These are phyloP conservation scores for Populus trichocarpa DNA, from an alignment of 441 rosid genomes.

Conservation along the genomic window DNA sequence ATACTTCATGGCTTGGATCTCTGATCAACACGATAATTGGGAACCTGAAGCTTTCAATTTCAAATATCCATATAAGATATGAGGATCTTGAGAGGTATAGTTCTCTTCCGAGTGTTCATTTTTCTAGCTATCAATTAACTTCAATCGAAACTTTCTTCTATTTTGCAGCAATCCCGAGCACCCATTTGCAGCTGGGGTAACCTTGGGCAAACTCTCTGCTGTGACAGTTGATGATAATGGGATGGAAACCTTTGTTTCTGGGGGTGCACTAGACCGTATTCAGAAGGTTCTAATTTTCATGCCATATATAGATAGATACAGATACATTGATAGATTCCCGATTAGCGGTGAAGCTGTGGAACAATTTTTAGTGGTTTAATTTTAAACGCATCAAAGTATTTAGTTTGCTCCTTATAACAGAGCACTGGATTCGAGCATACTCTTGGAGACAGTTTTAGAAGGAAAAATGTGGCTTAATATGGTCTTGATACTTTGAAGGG, in stretches of 20 bases:
- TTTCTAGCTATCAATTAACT: not conserved
- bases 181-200: slow-evolving; percentile 89
- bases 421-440: not conserved
- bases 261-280: slow-evolving; percentile 67
- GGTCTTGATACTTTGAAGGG: not conserved
- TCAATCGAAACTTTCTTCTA: slow-evolving; percentile 16
- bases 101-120: not conserved
- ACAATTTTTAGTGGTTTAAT: not conserved
- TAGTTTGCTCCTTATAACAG: not conserved
- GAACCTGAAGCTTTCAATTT: slow-evolving; percentile 95
- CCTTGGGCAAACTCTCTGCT: slow-evolving; percentile 92
- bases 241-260: slow-evolving; percentile 86
- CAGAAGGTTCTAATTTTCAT: slow-evolving; percentile 57
- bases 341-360: not conserved
- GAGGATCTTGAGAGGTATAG: slow-evolving; percentile 94
- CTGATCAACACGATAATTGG: slow-evolving; percentile 91
- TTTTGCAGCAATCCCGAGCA: slow-evolving; percentile 83
- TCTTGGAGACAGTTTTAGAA: not conserved
- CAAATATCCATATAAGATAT: slow-evolving; percentile 97
- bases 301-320: not conserved
- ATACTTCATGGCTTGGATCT: slow-evolving; percentile 96
- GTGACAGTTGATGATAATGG: slow-evolving; percentile 91
- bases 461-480: not conserved
- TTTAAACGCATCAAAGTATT: not conserved
- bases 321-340: not conserved